Conservation (phyloP, 2,329 filamentous ascomycete species). For the Ascochyta lentis region DNA sequence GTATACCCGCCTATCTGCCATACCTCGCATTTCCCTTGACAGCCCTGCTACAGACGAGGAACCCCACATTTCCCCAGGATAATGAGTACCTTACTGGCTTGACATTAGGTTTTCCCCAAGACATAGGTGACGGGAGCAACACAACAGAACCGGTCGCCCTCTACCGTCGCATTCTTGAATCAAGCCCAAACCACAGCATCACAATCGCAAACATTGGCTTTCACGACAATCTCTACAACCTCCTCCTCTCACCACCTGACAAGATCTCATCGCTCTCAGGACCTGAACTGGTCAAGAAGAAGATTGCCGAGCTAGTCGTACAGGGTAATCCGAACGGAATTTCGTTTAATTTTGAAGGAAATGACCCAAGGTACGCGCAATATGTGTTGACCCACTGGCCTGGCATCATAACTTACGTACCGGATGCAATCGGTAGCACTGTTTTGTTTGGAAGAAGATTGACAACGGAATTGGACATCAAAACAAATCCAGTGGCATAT, state of each 20-base stretch:
- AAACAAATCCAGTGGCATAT: neutral
- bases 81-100: constrained; percentile 7
- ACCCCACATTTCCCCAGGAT: constrained; percentile 2
- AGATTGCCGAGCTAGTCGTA: constrained; percentile 2
- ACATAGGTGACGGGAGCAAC: constrained; percentile 5
- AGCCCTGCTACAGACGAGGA: neutral
- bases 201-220: constrained; percentile 7
- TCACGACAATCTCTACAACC: constrained; percentile 7
- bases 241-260: constrained; percentile 2
- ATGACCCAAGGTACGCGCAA: constrained; percentile 3
- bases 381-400: constrained; percentile 7
- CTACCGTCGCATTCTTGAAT: constrained; percentile 1
- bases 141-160: neutral
- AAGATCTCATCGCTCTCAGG: neutral
- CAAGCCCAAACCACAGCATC: neutral
- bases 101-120: neutral
- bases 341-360: constrained; percentile 6
- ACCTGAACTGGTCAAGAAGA: neutral
- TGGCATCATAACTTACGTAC: neutral
- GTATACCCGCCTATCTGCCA: neutral
- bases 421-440: constrained; percentile 1
- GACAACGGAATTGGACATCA: constrained; percentile 3
- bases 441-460: constrained; percentile 2
- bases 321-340: constrained; percentile 8
- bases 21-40: neutral